Base-by-base conservation (phyloP, 1,284 basidiomycete species). In the Thecaphora thlaspeos region DNA sequence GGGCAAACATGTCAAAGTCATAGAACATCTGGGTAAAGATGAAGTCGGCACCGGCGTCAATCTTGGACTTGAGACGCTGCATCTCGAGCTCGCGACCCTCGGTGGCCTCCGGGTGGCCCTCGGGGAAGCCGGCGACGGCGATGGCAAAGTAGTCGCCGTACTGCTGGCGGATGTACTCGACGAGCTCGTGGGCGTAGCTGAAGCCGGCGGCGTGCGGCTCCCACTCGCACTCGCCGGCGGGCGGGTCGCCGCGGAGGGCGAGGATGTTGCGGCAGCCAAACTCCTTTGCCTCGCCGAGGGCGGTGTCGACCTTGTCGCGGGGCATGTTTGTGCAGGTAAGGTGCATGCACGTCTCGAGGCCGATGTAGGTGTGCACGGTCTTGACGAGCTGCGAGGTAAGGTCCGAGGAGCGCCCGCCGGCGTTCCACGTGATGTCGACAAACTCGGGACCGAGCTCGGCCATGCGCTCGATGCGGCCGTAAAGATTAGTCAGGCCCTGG, bases 401-500 rank as follows among this genome's bases (percentile, higher is more conserved):
- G 46, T 81, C 80, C 2, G 78, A 77, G 18, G 92, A 94, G 59
- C 92, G 85, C 52, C 93, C 93, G 50, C 93, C 93, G 43, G 93
- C 93, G 80, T 95, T 94, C 92, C 90, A 97, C 77, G 93, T 98
- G 76, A 98, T 95, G 79, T 98, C 93, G 72, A 97, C 89, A 77
- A 97, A 98, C 80, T 95, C 94, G 17, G 95, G 95, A 4, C 95
- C 95, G 41, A 96, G 82, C 22, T 86, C 85, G 55, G 91, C 85
- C 94, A 98, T 98, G 68, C 95, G 90, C 80, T 96, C 92, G 80
- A 97, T 94, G 73, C 94, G 91, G 80, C 96, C 94, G 57, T 73
- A 72, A 41, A 76, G 62, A 45, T 75, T 75, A 46, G 59, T 61
- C 38, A 75, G 52, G 43, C 73, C 92, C 86, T 96, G 92, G 41